Percentiles rank a stretch among this genome's conserved stretches.
Conservation (phyloP, 306 rosid genomes). For the Sicyos edulis region DNA sequence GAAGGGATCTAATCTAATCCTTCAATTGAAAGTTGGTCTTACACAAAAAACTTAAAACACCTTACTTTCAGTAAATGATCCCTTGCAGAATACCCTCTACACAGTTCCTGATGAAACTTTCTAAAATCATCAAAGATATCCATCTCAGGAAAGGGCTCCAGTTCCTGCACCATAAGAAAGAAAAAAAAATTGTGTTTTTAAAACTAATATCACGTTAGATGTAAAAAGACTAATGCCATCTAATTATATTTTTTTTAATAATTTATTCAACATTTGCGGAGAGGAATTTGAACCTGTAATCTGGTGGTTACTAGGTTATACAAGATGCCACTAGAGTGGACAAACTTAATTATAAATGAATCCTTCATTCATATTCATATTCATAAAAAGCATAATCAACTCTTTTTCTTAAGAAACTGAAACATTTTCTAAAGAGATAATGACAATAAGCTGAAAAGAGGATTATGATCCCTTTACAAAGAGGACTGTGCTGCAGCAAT, state of each 20-base stretch:
- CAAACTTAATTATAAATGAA: background rate
- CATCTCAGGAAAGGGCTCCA: constrained; percentile 78
- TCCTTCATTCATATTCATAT: constrained; percentile 6
- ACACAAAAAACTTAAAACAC: constrained; percentile 11
- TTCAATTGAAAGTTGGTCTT: background rate
- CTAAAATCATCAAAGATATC: constrained; percentile 53
- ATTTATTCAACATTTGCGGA: too few relatives aligned
- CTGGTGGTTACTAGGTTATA: too few relatives aligned
- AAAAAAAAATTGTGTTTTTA: background rate
- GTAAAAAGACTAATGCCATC: background rate
- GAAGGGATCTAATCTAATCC: background rate
- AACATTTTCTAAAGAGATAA: background rate
- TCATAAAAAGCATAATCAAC: background rate
- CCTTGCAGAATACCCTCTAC: constrained; percentile 58
- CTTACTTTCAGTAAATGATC: constrained; percentile 66
- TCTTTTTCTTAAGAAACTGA: background rate
- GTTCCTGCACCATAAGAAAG: constrained; percentile 38
- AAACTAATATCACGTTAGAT: background rate
- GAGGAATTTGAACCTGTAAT: too few relatives aligned
- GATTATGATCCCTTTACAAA: background rate
- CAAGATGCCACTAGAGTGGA: too few relatives aligned
- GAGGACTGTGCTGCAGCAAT: background rate
- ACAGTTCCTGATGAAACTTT: constrained; percentile 66
- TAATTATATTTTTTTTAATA: background rate
- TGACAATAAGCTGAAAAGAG: background rate